Evolutionary conservation across 805 yeast genomes (phyloP), one percentile per base, ranked within the genome.

Genomic region (Ogataea henricii): DNA sequence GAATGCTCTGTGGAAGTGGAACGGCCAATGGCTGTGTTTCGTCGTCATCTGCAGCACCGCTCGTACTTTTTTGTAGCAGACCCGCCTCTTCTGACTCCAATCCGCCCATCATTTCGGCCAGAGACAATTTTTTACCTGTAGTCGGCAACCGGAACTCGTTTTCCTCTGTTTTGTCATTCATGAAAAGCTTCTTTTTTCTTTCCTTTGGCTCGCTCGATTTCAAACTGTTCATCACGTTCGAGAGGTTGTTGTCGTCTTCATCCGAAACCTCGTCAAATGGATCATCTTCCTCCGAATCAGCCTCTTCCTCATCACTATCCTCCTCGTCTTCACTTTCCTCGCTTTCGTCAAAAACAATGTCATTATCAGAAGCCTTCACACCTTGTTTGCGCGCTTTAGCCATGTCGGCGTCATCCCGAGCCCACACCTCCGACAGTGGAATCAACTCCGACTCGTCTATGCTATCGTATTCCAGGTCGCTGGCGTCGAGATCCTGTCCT

Each of bases 361-460:
- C 62, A 55, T 56, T 47, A 42, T 64, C 44, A 18, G 65, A 27
- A 10, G 60, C 57, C 17, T 54, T 45, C 9, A 55, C 26, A n/a
- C 54, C 62, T 8, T 55, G 21, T 17, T 55, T 51, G 21, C 57
- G 51, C 34, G 60, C 51, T 39, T 57, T 60, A 35, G 62, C 61
- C 43, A 62, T 53, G 49, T 79, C 84, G 23, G 64, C 68, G 26
- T 83, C 89, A 63, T 88, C 94, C 67, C 81, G 66, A 60, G 87
- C 97, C 96, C 96, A 89, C 3, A 88, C 90, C 56, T 84, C 90
- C n/a, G 96, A 85, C 33, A 90, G 71, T 0, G 95, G 79, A 49
- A 86, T 76, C 45, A 90, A 73, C 55, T 89, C 87, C 25, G 67
- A 72, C 61, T 89, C 96, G 58, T 89, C 96, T 36, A 87, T 74